Base-by-base conservation (phyloP, 106 monocot species). In the Vanilla planifolia region DNA sequence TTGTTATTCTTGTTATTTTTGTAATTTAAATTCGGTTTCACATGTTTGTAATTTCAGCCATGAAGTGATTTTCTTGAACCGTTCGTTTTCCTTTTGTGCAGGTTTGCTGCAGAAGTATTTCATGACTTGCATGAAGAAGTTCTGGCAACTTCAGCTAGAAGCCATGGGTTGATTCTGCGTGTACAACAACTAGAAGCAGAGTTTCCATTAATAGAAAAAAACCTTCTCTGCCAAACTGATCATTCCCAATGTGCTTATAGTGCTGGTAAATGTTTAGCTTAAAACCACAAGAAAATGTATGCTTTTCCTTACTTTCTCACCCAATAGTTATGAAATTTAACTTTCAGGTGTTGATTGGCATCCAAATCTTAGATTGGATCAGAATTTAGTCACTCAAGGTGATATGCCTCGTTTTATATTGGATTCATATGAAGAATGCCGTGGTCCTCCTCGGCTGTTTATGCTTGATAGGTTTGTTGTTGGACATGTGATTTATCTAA, bases 371-470 rank as follows among this genome's bases (percentile, higher is more conserved):
- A 81, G 82, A 67, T 48, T 72, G 24, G 79, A 85, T 64, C 81
- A 87, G 20, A 98, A 98, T 74, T 45, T 88, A 69, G 47, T 98
- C 30, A 88, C 83, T 24, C 71, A 68, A 74, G 87, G 84, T 65
- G 96, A 98, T 74, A 88, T 98, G 91, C 96, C 96, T 34, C 84
- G 91, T 55, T 92, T 91, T 68, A 56, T 98, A 73, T 70, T 98
- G 75, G 79, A 91, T 42, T 98, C 90, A 4, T 98, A 92, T 63
- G 96, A 98, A 85, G 96, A 98, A 73, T 84, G 87, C 23, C 84
- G 77, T 67, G 91, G 91, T 51, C 91, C 91, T 59, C 96, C 96
- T 41, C 77, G 64, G 29, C 67, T 98, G 67, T 91, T 98, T 66
- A 88, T 79, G 55, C 67, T 98, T 41, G 91, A 98, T 63, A 98